Percentiles rank a stretch among this genome's conserved stretches.
Evolutionary conservation across 371 early-diverging fungal genomes (phyloP).

Genomic region (Rhizomucor miehei): DNA sequence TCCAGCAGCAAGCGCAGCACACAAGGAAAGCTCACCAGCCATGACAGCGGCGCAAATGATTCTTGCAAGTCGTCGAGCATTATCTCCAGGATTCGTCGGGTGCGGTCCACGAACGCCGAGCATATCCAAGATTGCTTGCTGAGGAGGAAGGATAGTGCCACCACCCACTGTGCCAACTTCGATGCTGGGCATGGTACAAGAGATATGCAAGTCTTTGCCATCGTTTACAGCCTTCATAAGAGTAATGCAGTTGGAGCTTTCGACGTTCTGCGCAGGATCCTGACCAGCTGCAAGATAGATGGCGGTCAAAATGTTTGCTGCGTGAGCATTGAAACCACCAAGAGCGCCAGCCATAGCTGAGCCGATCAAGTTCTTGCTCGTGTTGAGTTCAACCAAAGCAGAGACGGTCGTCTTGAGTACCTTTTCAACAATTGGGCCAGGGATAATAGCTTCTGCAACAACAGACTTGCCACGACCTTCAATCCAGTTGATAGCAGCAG

Average conservation of each 20-base stretch:
- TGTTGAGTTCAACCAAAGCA: constrained; percentile 78
- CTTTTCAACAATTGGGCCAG: constrained; percentile 71
- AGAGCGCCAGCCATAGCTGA: constrained; percentile 94
- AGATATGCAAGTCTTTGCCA: constrained; percentile 80
- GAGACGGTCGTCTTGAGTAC: constrained; percentile 87
- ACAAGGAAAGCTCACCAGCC: constrained; percentile 92
- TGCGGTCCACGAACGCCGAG: constrained; percentile 87
- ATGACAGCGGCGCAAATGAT: constrained; percentile 91
- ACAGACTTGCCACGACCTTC: constrained; percentile 96
- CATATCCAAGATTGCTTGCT: constrained; percentile 84
- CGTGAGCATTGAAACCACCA: constrained; percentile 96
- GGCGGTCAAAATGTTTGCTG: constrained; percentile 93
- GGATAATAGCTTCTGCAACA: constrained; percentile 85
- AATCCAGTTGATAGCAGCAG: constrained; percentile 96
- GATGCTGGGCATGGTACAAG: constrained; percentile 93
- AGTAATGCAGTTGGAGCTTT: constrained; percentile 91
- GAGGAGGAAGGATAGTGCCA: constrained; percentile 87
- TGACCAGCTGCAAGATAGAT: constrained; percentile 94
- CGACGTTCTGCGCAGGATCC: constrained; percentile 97
- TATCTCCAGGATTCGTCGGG: constrained; percentile 77
- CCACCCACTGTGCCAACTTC: constrained; percentile 97
- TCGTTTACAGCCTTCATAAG: constrained; percentile 87
- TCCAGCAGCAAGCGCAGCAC: constrained; percentile 83
- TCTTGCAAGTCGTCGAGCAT: constrained; percentile 85
- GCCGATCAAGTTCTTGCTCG: constrained; percentile 88